Evolutionary conservation across 768 basidiomycete species (phyloP).

Genomic region (Filobasidium wieringae): DNA sequence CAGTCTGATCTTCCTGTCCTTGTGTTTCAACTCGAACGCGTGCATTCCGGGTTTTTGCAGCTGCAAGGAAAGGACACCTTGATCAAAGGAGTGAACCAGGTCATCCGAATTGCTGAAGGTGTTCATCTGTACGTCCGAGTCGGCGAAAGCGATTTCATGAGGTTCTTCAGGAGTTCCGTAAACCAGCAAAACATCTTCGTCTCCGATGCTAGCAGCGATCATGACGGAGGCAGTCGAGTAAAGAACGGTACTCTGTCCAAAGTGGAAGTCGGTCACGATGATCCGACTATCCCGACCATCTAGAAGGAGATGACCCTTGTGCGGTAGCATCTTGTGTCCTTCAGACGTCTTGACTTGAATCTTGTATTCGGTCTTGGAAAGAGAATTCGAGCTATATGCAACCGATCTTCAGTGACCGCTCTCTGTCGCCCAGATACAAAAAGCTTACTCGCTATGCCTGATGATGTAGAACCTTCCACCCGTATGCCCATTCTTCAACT

Average conservation of each 20-base stretch:
- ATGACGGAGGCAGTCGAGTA: slow-evolving; percentile 67
- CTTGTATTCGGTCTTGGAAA: neutral
- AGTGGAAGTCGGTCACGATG: slow-evolving; percentile 59
- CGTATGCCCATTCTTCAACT: slow-evolving; percentile 59
- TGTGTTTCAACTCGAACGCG: slow-evolving; percentile 11
- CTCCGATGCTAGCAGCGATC: slow-evolving; percentile 53
- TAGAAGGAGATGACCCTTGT: neutral
- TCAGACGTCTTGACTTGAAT: neutral
- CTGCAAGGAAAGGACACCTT: neutral
- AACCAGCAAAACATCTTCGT: slow-evolving; percentile 54
- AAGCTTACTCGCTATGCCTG: slow-evolving; percentile 49
- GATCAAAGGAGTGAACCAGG: neutral
- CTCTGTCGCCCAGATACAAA: neutral
- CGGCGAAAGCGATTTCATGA: neutral
- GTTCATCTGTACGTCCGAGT: neutral
- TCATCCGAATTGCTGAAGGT: slow-evolving; percentile 3
- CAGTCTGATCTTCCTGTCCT: slow-evolving; percentile 45
- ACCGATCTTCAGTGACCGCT: neutral
- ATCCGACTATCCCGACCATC: slow-evolving; percentile 6
- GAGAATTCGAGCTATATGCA: neutral
- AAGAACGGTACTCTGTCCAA: slow-evolving; percentile 51
- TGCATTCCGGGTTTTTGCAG: neutral
- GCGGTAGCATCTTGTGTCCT: neutral
- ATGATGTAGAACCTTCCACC: slow-evolving; percentile 57
- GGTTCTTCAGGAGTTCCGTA: slow-evolving; percentile 47